Evolutionary conservation across 371 early-diverging fungal species (phyloP).

Genomic region (Mucor velutinosus): DNA sequence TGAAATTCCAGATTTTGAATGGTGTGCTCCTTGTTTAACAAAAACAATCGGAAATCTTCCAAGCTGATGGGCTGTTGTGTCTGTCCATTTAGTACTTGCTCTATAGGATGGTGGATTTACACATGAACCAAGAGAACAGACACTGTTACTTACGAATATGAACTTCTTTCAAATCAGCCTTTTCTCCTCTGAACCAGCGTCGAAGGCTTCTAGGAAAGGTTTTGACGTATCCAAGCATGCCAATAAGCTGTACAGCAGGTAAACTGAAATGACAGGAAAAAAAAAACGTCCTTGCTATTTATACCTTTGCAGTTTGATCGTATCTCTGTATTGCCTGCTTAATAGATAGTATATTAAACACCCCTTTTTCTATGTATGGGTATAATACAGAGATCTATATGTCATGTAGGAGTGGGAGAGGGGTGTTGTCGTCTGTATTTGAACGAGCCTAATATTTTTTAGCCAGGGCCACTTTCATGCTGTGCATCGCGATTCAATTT

Average conservation of each 20-base stretch:
- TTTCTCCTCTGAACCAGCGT: background rate
- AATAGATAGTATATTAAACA: background rate
- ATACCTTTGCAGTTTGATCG: background rate
- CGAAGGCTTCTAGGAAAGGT: background rate
- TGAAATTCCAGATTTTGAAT: slow-evolving; percentile 31
- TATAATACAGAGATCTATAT: background rate
- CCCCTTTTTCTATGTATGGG: background rate
- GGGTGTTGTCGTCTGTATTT: background rate
- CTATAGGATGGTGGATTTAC: background rate
- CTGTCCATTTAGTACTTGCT: slow-evolving; percentile 7
- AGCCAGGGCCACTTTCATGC: background rate
- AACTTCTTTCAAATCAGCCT: background rate
- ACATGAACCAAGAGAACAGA: background rate
- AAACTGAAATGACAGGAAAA: background rate
- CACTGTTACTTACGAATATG: background rate
- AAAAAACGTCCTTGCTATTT: background rate
- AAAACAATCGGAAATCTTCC: slow-evolving; percentile 21
- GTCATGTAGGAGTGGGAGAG: background rate
- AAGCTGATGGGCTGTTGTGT: slow-evolving; percentile 26
- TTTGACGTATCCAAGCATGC: background rate
- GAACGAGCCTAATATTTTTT: no score
- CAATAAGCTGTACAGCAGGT: background rate
- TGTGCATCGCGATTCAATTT: background rate
- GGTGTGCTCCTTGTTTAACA: slow-evolving; percentile 25
- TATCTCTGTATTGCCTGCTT: background rate